Conservation (phyloP, 768 basidiomycete genomes). For the Clitopilus hobsonii region DNA sequence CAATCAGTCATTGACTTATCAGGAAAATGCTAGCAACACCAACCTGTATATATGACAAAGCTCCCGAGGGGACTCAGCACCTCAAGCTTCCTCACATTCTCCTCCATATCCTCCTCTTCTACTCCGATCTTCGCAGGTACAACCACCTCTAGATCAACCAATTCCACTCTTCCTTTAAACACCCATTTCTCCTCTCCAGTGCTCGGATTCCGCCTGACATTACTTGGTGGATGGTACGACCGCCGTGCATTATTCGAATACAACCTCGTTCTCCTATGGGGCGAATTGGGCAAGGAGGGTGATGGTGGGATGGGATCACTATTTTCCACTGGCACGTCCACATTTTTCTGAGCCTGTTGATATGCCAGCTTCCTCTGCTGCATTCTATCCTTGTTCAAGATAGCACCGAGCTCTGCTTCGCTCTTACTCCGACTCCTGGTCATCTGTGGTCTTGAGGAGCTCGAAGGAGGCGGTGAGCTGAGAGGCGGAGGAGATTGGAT, state of each 20-base stretch:
- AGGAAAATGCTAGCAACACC: conserved; percentile 10
- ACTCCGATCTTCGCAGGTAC: conserved; percentile 40
- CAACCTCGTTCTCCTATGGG: conserved; percentile 7
- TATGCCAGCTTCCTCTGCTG: background rate
- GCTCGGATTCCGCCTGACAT: conserved; percentile 23
- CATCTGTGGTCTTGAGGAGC: conserved; percentile 26
- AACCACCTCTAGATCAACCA: conserved; percentile 77
- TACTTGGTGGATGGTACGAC: conserved; percentile 23
- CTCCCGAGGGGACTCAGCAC: conserved; percentile 73
- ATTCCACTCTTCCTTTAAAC: conserved; percentile 63
- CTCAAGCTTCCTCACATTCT: conserved; percentile 46
- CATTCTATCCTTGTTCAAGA: conserved; percentile 6
- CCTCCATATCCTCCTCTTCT: conserved; percentile 34
- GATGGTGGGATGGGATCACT: conserved; percentile 6
- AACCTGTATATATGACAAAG: conserved; percentile 71
- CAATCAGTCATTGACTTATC: background rate
- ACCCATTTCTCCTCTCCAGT: conserved; percentile 63
- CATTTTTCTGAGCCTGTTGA: background rate
- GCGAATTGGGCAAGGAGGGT: conserved; percentile 14
- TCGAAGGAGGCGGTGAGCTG: no score
- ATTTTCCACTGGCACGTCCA: background rate
- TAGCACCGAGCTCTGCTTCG: conserved; percentile 46
- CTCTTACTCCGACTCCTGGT: conserved; percentile 52
- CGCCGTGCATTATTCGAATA: conserved; percentile 13
- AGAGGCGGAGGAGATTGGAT: no score